Base-by-base conservation (phyloP, 2,329 filamentous ascomycete genomes). In the Rhynchosporium agropyri region DNA sequence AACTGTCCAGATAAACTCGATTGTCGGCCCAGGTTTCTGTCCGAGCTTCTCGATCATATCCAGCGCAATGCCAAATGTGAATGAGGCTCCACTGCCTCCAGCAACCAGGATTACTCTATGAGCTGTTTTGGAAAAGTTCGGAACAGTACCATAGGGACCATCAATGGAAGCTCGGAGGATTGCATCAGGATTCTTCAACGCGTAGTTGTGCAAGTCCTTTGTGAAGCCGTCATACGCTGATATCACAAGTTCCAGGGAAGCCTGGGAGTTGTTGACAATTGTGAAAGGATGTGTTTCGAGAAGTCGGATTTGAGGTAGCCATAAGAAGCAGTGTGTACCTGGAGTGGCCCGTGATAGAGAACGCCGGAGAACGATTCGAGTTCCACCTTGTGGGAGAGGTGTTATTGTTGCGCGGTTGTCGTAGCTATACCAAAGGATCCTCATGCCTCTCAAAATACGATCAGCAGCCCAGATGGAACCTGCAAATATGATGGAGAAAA, bases 211-310 rank as follows among this genome's bases (percentile, higher is more conserved):
- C 13, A 88, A 74, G 58, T 82, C 79, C 10, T 77, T 76, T 0
- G 85, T 88, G 71, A 88, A 88, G 5, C 84, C 85, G 67, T 84
- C 79, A 65, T 84, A 79, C 0, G 84, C 80, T 55, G 81, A 79
- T 58, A 88, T 79, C 28, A 88, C 79, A 56, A 88, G 84, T 74
- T 88, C 75, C 0, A 67, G 70, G 0, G 83, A 81, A 38, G 77
- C 79, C 28, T 58, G 64, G 29, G 54, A 60, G 36, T 48, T 60
- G 78, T 74, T 28, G 69, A 82, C 81, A 55, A 88, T 83, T 2
- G 85, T 88, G 67, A 89, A 89, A 0, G 86, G 86, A 65, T 89
- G 87, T 1, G 82, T 85, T 73, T 89, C 83, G 20, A 82, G 75
- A 1, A 76, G 67, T 9, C 85, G 81, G 54, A 89, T 79, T 4